Percentiles rank a stretch among this genome's conserved stretches.
Conservation (phyloP, 2,329 filamentous ascomycete species). For the Colletotrichum liriopes region DNA sequence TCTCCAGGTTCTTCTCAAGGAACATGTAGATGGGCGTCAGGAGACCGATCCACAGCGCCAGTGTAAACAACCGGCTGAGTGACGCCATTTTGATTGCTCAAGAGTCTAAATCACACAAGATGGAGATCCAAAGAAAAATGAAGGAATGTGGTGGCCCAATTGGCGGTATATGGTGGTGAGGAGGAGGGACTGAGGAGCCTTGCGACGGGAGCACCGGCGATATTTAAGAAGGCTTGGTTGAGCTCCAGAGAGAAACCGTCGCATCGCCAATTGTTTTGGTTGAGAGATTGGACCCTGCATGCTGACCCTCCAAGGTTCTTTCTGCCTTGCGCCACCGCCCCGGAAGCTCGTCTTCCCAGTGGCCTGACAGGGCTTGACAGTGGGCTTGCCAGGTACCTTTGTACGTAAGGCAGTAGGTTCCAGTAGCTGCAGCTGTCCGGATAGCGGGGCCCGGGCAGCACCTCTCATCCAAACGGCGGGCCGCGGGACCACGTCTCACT, state of each 20-base stretch:
- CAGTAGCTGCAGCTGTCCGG: conserved; percentile 24
- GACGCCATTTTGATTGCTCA: conserved; percentile 28
- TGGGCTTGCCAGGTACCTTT: not conserved
- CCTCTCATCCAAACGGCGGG: conserved; percentile 27
- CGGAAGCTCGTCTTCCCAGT: conserved; percentile 33
- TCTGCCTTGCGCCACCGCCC: conserved; percentile 43
- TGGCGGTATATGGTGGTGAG: conserved; percentile 3
- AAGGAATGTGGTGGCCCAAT: conserved; percentile 31
- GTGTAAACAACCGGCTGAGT: conserved; percentile 60
- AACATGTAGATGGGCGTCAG: conserved; percentile 69
- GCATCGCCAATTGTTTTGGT: conserved; percentile 41
- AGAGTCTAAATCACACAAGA: conserved; percentile 14
- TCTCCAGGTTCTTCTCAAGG: conserved; percentile 71
- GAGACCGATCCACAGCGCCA: conserved; percentile 69
- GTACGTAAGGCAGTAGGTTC: not conserved
- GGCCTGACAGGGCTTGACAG: conserved; percentile 32
- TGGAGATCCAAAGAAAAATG: not conserved
- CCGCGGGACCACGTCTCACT: conserved; percentile 16
- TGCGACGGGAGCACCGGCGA: conserved; percentile 26
- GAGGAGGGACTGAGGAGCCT: not conserved
- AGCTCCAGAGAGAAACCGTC: conserved; percentile 20
- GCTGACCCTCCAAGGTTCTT: conserved; percentile 19
- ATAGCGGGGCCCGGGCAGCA: conserved; percentile 34
- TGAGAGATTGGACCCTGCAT: conserved; percentile 41
- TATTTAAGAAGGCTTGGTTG: conserved; percentile 28